phyloP scores from a whole-genome alignment of 805 yeast species.

The Lipomyces starkeyi region DNA sequence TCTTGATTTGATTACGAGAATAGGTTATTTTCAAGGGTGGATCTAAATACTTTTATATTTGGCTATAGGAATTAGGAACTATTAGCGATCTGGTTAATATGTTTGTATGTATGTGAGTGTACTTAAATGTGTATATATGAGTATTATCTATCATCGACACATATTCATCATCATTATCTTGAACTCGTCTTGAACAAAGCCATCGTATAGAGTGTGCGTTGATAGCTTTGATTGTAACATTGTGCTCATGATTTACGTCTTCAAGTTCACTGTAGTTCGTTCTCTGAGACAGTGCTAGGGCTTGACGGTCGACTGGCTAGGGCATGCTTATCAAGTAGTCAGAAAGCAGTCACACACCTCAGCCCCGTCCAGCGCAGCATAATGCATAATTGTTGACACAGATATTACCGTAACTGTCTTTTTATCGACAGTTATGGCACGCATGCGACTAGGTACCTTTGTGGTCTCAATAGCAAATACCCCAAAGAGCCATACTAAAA shows the following conservation, averaged over 20 bases:
- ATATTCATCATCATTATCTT: background rate
- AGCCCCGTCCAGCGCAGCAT: background rate
- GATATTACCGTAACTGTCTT: background rate
- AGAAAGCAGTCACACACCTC: slow-evolving; percentile 16
- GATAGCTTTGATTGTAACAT: too few relatives aligned
- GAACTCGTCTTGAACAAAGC: too few relatives aligned
- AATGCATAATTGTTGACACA: background rate
- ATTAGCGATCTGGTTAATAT: background rate
- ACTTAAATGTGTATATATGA: background rate
- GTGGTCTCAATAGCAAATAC: background rate
- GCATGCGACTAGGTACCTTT: background rate
- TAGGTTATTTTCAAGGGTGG: background rate
- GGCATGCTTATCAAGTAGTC: too few relatives aligned
- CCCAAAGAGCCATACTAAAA: background rate
- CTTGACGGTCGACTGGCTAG: too few relatives aligned
- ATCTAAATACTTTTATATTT: background rate
- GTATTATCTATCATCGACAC: background rate
- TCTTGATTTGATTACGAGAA: background rate
- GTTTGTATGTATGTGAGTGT: background rate
- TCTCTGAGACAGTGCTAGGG: too few relatives aligned
- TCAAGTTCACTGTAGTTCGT: too few relatives aligned
- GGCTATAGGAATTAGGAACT: slow-evolving; percentile 1
- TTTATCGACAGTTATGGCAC: background rate
- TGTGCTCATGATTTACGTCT: too few relatives aligned
- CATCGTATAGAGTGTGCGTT: too few relatives aligned